A percentile compares a stretch with the other conserved stretches of the same genome.
Evolutionary conservation across 176 grass and related monocot species (phyloP).

Genomic region (Bothriochloa decipiens): DNA sequence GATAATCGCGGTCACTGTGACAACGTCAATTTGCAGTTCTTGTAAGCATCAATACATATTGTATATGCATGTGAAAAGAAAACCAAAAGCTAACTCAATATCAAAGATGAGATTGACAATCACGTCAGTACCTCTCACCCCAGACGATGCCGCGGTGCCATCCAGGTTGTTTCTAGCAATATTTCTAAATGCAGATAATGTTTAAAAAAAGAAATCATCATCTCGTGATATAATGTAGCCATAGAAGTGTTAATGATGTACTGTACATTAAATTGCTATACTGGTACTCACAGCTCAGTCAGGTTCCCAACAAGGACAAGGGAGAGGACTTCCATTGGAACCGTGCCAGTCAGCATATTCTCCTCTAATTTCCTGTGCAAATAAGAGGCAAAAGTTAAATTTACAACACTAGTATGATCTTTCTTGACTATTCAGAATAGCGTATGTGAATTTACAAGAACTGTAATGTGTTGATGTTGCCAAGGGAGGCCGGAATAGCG

Average conservation of each 20-base stretch:
- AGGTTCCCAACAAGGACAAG: conserved; percentile 32
- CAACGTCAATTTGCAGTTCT: not conserved
- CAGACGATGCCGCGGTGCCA: conserved; percentile 25
- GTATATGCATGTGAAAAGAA: not conserved
- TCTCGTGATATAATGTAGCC: not conserved
- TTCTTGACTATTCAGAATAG: not conserved
- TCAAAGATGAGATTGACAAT: not conserved
- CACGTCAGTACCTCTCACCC: conserved; percentile 27
- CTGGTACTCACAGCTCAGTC: conserved; percentile 41
- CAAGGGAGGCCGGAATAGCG: conserved; percentile 31
- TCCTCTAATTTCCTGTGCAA: conserved; percentile 33
- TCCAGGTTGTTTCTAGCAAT: conserved; percentile 29
- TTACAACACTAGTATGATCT: not conserved
- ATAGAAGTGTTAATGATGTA: not conserved
- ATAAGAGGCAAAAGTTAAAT: not conserved
- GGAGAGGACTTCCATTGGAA: conserved; percentile 39
- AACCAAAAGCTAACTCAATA: not conserved
- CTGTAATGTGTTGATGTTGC: conserved; percentile 39
- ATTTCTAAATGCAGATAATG: conserved; percentile 25
- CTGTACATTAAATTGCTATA: not conserved
- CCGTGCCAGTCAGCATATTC: conserved; percentile 22
- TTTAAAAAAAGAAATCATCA: not conserved
- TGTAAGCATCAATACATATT: not conserved
- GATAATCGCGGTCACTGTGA: conserved; percentile 4
- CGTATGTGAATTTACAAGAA: not conserved